Evolutionary conservation across 257 asterid genomes (phyloP), one percentile per base, ranked within the genome.

Genomic region (Sherardia arvensis): DNA sequence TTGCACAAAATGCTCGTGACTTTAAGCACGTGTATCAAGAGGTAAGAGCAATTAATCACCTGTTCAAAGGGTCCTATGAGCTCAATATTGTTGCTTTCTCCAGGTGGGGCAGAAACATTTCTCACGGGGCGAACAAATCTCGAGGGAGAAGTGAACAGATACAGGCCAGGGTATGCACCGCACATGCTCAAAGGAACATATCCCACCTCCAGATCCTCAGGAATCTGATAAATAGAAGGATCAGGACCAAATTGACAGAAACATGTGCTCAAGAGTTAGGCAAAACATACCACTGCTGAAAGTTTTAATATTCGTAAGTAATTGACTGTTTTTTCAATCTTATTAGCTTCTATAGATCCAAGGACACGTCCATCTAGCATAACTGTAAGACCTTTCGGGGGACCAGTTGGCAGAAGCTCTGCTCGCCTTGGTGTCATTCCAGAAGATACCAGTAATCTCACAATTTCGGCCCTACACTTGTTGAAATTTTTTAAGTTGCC

Each of bases 161-260:
- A 87, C 47, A 92, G 71, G 48, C 97, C 98, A 69, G 98, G 98
- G 74, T 84, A 92, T 59, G 97, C 88, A 61, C 97, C 98, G 45
- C 90, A 83, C 83, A 84, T 80, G 85, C 97, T 92, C 74, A 87
- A 74, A 68, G 98, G 98, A 78, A 92, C 69, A 78, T 83, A 84
- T 56, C 98, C 98, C 81, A 92, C 93, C 85, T 92, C 98, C 69
- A 92, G 95, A 78, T 92, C 98, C 65, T 85, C 79, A 53, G 96
- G 98, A 73, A 92, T 86, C 98, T 91, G 85, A 20, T 54, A 59
- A 48, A n/a, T 49, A 25, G 2, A 20, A 22, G 34, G 0, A 68
- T 64, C 54, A 64, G 66, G 64, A 73, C 65, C 63, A 53, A 15
- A 17, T 59, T 21, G 48, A 18, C 30, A 22, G 40, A n/a, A 10